Evolutionary conservation across 1,284 basidiomycete species (phyloP), one percentile per base, ranked within the genome.

Genomic region (Ceratobasidium sp.): DNA sequence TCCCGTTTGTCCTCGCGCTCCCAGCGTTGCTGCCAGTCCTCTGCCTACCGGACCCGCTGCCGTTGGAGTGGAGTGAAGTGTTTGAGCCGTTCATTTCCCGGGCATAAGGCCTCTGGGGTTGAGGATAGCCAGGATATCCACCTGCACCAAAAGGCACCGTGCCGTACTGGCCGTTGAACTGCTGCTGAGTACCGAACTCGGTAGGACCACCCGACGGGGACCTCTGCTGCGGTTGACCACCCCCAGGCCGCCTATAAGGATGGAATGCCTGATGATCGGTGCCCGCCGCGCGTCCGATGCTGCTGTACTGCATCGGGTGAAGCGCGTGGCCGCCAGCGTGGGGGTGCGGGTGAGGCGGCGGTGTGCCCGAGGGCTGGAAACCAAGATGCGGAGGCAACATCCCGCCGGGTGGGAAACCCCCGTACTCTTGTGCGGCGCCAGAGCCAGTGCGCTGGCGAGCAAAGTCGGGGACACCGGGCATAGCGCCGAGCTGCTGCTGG

Each of bases 91-190:
- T 76, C 49, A 73, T 66, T 46, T 74, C 85, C 74, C 91, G 89
- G 37, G 87, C 89, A 80, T 93, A 92, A 0, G 91, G 91, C 0
- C 87, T 86, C 76, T 87, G 86, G 77, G 73, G 73, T 37, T 63
- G 62, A 27, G 59, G 73, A 56, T 63, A 74, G 11, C 73, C 73
- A 24, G 43, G 22, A 34, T 58, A 46, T 5, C 34, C 43, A 34
- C 58, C 58, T 9, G 37, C 24, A 14, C 22, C 48, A 58, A 27
- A 56, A n/a, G 58, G 31, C 39, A 63, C 61, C 8, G 41, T 43
- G 27, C 58, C 58, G 29, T 74, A 61, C 54, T 46, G 54, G 31
- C 53, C 53, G 13, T 51, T 19, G 11, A 74, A 51, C 48, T 66
- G 73, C 56, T 46, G 72, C 48, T 58, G 53, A 37, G 16, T 9